These are phyloP conservation scores for Quercus lobata DNA, from an alignment of 331 rosid genomes.

Conservation along the genomic window DNA sequence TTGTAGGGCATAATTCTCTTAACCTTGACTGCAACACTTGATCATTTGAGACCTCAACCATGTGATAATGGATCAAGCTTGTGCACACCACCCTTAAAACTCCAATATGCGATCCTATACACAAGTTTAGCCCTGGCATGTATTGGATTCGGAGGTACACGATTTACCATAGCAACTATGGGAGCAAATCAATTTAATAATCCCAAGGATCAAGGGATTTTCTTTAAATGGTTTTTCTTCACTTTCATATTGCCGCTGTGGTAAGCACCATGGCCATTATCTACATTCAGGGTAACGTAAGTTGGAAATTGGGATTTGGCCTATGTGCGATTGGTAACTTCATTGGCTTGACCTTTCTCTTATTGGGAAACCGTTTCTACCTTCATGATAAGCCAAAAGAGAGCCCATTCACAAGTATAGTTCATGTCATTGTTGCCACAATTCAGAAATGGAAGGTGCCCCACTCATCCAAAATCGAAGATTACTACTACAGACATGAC, in stretches of 20 bases:
- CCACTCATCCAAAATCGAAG: too few species aligned
- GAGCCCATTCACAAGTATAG: slow-evolving; percentile 28
- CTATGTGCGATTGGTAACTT: slow-evolving; percentile 12
- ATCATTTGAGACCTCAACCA: slow-evolving; percentile 36
- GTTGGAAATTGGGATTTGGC: slow-evolving; percentile 22
- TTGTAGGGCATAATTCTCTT: slow-evolving; percentile 43
- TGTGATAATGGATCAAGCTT: slow-evolving; percentile 24
- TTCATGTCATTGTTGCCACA: too few species aligned
- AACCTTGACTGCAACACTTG: slow-evolving; percentile 31
- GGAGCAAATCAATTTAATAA: slow-evolving; percentile 58
- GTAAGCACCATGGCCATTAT: neutral
- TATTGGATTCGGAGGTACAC: slow-evolving; percentile 52
- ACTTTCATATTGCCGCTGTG: neutral
- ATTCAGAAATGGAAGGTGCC: too few species aligned
- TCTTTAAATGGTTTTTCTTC: slow-evolving; percentile 64
- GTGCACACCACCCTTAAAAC: slow-evolving; percentile 35
- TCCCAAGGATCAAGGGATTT: slow-evolving; percentile 26
- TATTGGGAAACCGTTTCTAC: slow-evolving; percentile 36
- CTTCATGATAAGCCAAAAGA: slow-evolving; percentile 26
- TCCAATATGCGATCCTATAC: slow-evolving; percentile 42
- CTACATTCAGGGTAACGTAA: neutral
- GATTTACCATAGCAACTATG: slow-evolving; percentile 44
- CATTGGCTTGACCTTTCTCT: slow-evolving; percentile 23
- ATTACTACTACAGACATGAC: too few species aligned
- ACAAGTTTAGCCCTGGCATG: slow-evolving; percentile 17